Base-by-base conservation (phyloP, 2,329 filamentous ascomycete genomes). In the Talaromyces albobiverticillius region DNA sequence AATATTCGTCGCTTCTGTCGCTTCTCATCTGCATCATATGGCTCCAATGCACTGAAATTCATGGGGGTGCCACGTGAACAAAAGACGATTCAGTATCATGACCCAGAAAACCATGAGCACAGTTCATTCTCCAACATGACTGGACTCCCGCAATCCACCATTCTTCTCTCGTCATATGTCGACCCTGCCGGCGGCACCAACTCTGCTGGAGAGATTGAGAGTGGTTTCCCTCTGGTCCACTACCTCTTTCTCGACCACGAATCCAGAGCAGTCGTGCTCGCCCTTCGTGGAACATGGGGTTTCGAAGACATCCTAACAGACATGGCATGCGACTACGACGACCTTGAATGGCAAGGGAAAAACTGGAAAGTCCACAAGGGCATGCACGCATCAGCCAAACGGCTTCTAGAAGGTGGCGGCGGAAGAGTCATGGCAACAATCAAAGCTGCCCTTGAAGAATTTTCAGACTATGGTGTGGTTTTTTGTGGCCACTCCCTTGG, bases 261-360 rank as follows among this genome's bases (percentile, higher is more conserved):
- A 49, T 86, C 86, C 1, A 86, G 84, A 62, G 86, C 87, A 0
- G 83, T 90, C 0, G 86, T 90, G 0, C 73, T 90, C n/a, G 85
- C 86, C 1, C 87, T 87, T 48, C 81, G 87, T 34, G 87, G 87
- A 1, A 90, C 87, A 0, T 75, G 88, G 36, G 87, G 87, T 0
- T 89, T 89, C 57, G 86, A 89, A 62, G 87, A 90, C 63, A 82
- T 89, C 22, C 71, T 90, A 32, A 86, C 86, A 0, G 87, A 89
- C 62, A 82, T 89, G 80, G 86, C 86, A 26, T 89, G 86, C 67
- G 86, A 88, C 45, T 89, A 89, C 59, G 85, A 88, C 60, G 79
- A 84, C 52, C 62, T 72, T 3, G 63, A 67, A 56, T 72, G 87
- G 84, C 79, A 83, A 54, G 84, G 84, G 14, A 80, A 78, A 55